Evolutionary conservation across 2,329 filamentous ascomycete species (phyloP).

Genomic region (Macrophomina pseudophaseolina): DNA sequence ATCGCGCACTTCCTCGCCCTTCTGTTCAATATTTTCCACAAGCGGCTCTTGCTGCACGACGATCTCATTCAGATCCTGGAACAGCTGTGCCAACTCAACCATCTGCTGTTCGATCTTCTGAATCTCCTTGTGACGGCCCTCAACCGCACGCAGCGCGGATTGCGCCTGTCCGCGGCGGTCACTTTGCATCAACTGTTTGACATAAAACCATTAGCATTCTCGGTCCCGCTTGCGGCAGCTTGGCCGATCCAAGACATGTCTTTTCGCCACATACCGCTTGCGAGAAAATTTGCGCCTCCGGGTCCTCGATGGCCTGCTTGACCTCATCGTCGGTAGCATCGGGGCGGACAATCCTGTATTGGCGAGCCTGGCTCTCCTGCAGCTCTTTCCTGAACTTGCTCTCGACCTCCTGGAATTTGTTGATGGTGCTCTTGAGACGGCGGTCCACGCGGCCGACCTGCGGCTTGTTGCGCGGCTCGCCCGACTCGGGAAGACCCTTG

Average conservation of each 20-base stretch:
- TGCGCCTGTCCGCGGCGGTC: slow-evolving; percentile 82
- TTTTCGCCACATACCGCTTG: slow-evolving; percentile 63
- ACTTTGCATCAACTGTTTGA: slow-evolving; percentile 70
- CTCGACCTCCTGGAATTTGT: slow-evolving; percentile 81
- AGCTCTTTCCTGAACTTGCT: slow-evolving; percentile 79
- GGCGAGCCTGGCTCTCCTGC: slow-evolving; percentile 82
- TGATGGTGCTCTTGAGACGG: slow-evolving; percentile 79
- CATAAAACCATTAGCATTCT: slow-evolving; percentile 11
- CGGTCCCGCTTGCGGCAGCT: slow-evolving; percentile 1
- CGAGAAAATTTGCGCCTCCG: slow-evolving; percentile 81
- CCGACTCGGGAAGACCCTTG: slow-evolving; percentile 80
- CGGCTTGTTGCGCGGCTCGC: slow-evolving; percentile 72
- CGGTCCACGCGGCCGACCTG: slow-evolving; percentile 84
- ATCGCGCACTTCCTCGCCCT: slow-evolving; percentile 82
- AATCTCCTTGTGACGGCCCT: slow-evolving; percentile 82
- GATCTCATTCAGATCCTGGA: slow-evolving; percentile 85
- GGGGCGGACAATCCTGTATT: slow-evolving; percentile 87
- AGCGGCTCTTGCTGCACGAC: slow-evolving; percentile 85
- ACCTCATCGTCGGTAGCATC: slow-evolving; percentile 81
- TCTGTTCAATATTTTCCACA: slow-evolving; percentile 81
- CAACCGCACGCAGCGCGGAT: slow-evolving; percentile 77
- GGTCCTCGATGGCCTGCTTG: slow-evolving; percentile 73
- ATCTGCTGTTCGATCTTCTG: slow-evolving; percentile 92
- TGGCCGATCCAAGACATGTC: slow-evolving; percentile 7
- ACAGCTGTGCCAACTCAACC: slow-evolving; percentile 83